These are phyloP conservation scores for Digitaria exilis DNA, from an alignment of 202 grass and related monocot species.

Conservation along the genomic window DNA sequence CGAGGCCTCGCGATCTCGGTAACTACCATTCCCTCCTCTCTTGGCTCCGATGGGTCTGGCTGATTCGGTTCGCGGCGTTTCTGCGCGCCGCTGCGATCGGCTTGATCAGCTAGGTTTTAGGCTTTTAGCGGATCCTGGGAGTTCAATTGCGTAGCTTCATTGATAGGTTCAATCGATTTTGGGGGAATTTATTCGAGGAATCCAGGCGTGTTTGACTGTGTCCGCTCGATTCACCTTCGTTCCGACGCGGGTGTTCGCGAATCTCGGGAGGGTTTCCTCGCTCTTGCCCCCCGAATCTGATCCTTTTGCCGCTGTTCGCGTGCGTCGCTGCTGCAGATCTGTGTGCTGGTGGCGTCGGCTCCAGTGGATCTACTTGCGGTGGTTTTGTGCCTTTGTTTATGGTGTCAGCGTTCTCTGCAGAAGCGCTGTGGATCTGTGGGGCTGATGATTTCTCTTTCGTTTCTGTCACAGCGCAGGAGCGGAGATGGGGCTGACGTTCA, in stretches of 20 bases:
- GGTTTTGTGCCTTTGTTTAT: not conserved
- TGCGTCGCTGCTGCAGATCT: constrained; percentile 23
- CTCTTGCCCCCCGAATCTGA: not conserved
- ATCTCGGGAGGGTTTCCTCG: not conserved
- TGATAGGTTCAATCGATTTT: not conserved
- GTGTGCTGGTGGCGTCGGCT: not conserved
- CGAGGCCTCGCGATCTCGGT: constrained; percentile 33
- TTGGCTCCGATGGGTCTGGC: not conserved
- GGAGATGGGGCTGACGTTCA: constrained; percentile 89
- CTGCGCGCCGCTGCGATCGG: not conserved
- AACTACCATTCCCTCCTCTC: constrained; percentile 9
- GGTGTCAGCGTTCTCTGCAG: not conserved
- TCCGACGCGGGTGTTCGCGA: no score
- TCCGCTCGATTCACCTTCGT: constrained; percentile 28
- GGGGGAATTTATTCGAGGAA: constrained; percentile 17
- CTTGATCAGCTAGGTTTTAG: not conserved
- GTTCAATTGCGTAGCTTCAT: not conserved
- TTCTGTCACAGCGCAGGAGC: constrained; percentile 36
- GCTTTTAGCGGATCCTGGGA: not conserved
- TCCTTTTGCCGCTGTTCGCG: no score
- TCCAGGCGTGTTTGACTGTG: constrained; percentile 12
- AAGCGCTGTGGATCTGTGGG: constrained; percentile 6
- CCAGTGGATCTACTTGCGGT: constrained; percentile 38
- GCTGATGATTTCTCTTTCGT: constrained; percentile 1
- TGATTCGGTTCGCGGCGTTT: not conserved